phyloP scores from a whole-genome alignment of 345 rosid genomes.

The Nephelium lappaceum region DNA sequence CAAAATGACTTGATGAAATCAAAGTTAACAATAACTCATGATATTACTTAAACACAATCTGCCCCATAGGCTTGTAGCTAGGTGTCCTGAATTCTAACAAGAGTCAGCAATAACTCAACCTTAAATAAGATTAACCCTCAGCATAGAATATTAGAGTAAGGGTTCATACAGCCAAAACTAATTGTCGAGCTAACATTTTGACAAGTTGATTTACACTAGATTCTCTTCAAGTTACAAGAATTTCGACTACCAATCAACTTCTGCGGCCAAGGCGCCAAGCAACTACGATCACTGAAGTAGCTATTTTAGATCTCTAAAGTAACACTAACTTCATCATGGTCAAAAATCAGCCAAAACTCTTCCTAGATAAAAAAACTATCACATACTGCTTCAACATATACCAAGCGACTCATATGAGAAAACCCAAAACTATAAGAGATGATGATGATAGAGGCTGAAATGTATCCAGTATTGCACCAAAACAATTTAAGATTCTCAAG shows the following conservation, averaged over 20 bases:
- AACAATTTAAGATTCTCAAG: background rate
- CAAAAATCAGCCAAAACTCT: background rate
- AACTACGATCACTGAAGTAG: background rate
- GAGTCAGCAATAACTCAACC: background rate
- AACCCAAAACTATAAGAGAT: background rate
- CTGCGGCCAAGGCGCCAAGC: background rate
- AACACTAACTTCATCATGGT: slow-evolving; percentile 4
- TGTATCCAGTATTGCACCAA: background rate
- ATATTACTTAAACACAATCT: background rate
- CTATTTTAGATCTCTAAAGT: background rate
- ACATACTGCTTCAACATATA: background rate
- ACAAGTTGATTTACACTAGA: background rate
- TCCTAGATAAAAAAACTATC: background rate
- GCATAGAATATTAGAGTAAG: background rate
- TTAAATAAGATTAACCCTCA: background rate
- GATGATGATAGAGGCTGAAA: background rate
- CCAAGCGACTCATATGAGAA: background rate
- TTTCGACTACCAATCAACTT: background rate
- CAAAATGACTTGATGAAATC: background rate
- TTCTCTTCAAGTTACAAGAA: background rate
- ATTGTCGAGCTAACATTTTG: background rate
- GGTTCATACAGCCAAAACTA: background rate
- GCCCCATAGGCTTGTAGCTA: background rate
- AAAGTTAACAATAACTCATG: background rate
- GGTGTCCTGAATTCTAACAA: background rate